These are phyloP conservation scores for Aspergillus proliferans DNA, from an alignment of 2,329 filamentous ascomycete genomes.

Conservation along the genomic window DNA sequence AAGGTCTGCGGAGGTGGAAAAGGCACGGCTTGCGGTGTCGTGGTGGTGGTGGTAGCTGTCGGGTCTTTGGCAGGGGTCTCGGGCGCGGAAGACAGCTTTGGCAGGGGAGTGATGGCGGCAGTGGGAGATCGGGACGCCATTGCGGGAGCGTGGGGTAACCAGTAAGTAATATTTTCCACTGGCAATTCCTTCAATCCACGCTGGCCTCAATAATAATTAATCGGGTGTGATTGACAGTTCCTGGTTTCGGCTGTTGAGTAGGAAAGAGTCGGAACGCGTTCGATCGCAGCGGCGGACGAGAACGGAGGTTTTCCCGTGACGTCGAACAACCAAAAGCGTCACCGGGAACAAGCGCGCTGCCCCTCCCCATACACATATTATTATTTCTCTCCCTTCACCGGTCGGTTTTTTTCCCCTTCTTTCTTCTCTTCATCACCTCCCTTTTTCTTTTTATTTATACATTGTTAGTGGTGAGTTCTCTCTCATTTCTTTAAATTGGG, in stretches of 20 bases:
- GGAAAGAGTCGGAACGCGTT: constrained; percentile 29
- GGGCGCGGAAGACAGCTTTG: constrained; percentile 27
- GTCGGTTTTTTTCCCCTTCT: constrained; percentile 5
- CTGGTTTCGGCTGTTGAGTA: constrained; percentile 23
- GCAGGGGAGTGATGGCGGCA: constrained; percentile 38
- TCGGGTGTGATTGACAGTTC: not conserved
- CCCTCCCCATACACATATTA: constrained; percentile 17
- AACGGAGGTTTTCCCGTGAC: constrained; percentile 21
- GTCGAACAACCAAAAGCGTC: constrained; percentile 31
- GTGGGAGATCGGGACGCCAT: constrained; percentile 32
- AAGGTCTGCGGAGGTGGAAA: constrained; percentile 75
- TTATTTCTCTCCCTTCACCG: constrained; percentile 19
- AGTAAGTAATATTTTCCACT: constrained; percentile 4
- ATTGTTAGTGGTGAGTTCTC: constrained; percentile 6
- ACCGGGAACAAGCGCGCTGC: constrained; percentile 18
- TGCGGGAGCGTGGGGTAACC: constrained; percentile 13
- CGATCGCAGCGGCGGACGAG: constrained; percentile 7
- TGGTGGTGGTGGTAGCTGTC: constrained; percentile 4
- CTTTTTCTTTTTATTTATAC: constrained; percentile 2
- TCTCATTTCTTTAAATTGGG: constrained; percentile 1
- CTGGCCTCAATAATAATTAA: not conserved
- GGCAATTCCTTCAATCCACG: not conserved
- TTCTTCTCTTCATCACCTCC: constrained; percentile 4
- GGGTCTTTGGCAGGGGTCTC: constrained; percentile 29
- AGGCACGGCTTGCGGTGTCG: constrained; percentile 45